These are phyloP conservation scores for Arabidopsis lyrata DNA, from an alignment of 441 rosid genomes.

Conservation along the genomic window DNA sequence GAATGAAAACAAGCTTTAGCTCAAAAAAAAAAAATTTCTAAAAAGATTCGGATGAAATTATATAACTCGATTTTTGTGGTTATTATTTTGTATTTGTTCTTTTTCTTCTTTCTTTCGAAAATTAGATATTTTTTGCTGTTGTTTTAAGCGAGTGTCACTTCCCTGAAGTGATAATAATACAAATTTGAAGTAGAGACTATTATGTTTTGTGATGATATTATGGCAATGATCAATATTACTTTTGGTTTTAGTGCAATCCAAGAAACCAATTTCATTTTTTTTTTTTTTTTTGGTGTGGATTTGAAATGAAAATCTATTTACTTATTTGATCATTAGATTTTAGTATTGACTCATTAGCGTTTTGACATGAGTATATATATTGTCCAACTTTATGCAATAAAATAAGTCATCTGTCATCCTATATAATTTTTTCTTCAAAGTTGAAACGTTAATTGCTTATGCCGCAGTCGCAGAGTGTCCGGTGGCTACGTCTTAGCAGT, in stretches of 20 bases:
- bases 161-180: conserved; percentile 38
- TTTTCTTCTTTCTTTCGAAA: too few relatives aligned
- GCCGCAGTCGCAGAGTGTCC: conserved; percentile 17
- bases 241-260: conserved; percentile 30
- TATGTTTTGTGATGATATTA: conserved; percentile 29
- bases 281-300: neutral
- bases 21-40: conserved; percentile 27
- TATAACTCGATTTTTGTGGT: conserved; percentile 2
- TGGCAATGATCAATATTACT: conserved; percentile 21
- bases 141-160: conserved; percentile 31
- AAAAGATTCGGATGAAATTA: conserved; percentile 23
- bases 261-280: neutral
- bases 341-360: neutral
- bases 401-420: neutral
- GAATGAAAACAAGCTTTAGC: too few relatives aligned
- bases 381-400: neutral
- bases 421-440: too few relatives aligned
- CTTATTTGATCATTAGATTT: neutral
- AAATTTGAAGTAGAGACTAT: conserved; percentile 39
- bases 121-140: conserved; percentile 3
- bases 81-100: neutral
- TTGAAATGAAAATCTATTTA: conserved; percentile 1
- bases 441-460: neutral
- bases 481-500: conserved; percentile 35
- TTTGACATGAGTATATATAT: conserved; percentile 3